Percentiles rank a stretch among this genome's conserved stretches.
These are phyloP conservation scores for Nicotiana noctiflora DNA, from an alignment of 257 asterid genomes.

Conservation along the genomic window DNA sequence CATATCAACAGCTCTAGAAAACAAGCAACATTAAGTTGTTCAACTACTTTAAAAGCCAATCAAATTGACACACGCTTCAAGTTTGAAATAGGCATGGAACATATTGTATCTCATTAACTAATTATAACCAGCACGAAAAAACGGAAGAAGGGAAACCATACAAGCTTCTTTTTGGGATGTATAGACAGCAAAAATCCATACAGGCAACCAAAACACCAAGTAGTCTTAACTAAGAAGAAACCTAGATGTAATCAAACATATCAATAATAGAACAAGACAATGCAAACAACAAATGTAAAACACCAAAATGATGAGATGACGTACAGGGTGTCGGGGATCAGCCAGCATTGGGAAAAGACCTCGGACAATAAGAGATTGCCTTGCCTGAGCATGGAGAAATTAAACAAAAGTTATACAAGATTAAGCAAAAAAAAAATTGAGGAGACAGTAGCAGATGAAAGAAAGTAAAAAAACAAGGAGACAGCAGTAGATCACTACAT, in stretches of 20 bases:
- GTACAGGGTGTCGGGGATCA: slow-evolving; percentile 92
- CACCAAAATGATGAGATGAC: slow-evolving; percentile 17
- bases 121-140: no score
- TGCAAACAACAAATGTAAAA: not conserved
- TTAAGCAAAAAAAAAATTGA: not conserved
- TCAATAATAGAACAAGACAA: not conserved
- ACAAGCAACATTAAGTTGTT: not conserved
- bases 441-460: not conserved
- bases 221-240: no score
- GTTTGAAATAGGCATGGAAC: not conserved
- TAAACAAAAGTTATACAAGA: not conserved
- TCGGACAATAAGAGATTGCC: slow-evolving; percentile 85
- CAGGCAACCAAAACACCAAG: not conserved
- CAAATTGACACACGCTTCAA: not conserved
- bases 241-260: no score
- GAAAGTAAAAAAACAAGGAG: not conserved
- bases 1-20: no score
- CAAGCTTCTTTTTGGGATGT: no score
- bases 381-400: slow-evolving; percentile 43
- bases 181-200: no score
- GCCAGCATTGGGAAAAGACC: slow-evolving; percentile 93
- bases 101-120: no score
- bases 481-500: not conserved
- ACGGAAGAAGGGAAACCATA: no score
- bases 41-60: not conserved